Base-by-base conservation (phyloP, 2,329 filamentous ascomycete genomes). In the Hymenoscyphus linearis region DNA sequence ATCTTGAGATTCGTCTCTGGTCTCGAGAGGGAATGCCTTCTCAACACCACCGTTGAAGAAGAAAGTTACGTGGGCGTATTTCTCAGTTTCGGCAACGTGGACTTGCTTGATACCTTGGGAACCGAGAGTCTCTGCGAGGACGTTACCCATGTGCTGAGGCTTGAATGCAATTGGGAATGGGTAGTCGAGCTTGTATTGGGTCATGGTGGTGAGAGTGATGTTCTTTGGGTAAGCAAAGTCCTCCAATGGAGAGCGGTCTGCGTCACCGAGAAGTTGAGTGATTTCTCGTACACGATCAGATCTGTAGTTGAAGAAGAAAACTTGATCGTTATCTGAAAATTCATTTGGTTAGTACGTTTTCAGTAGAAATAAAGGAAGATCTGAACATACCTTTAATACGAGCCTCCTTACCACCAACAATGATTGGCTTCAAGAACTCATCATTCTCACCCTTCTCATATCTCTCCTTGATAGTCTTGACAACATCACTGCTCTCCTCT, bases 301-400 rank as follows among this genome's bases (percentile, higher is more conserved):
- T 73, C 95, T 91, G 84, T 99, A 99, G 86, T 99, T 99, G 90
- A 99, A 99, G 86, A 98, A 98, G 85, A 98, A 98, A 71, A 98
- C 84, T 59, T 91, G 93, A 74, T 99, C 95, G 68, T 89, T 83
- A 73, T 98, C 92, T 92, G 66, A 26, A 37, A 59, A 55, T 31
- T 12, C 3, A 64, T 1, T 31, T 5, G 31, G 67, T 63, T 63
- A 69, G 65, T 58, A 52, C 16, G 7, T 1, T 12, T 47, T 55
- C 25, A 22, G 6, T 52, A 12, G 18, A 34, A 31, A 13, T n/a
- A 26, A 27, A 35, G n/a, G 40, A 16, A 44, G 60, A 26, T 27
- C 18, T 12, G 16, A 10, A 67, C 79, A 69, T 77, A 90, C 89
- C 89, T 81, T 96, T 86, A 74, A 99, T 87, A 70, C 95, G 89